Evolutionary conservation across 768 basidiomycete species (phyloP), one percentile per base, ranked within the genome.

Genomic region (Rhodosporidiobolus odoratus): DNA sequence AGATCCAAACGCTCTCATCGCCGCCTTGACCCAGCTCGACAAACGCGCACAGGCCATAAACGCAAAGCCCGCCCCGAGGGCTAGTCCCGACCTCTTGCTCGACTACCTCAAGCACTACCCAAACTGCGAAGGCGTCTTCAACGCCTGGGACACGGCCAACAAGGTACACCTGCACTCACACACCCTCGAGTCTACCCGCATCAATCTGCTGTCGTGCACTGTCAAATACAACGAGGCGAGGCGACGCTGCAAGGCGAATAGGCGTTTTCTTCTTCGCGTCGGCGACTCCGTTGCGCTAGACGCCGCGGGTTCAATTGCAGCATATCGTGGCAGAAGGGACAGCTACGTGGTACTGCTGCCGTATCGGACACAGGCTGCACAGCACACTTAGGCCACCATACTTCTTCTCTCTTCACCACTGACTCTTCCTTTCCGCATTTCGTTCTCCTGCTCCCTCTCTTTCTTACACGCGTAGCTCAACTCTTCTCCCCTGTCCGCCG

Each of bases 101-200:
- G 66, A 75, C 41, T 75, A 75, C 47, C 48, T 75, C 35, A 52
- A 61, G 57, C 58, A 62, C 32, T 38, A 71, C 40, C 69, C 73
- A 3, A 47, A 43, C 7, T 60, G 59, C 34, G 66, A 75, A 6
- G 69, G 70, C 27, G 61, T 75, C 43, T 75, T 75, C 34, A 41
- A 45, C 6, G 69, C 70, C 13, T 71, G 69, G 73, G 70, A 75
- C 52, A 47, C 54, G 6, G 73, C 73, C 16, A 68, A 71, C 69
- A 75, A 75, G 68, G 72, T 73, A 21, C 43, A 19, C 43, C 37
- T 53, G n/a, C n/a, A 32, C 9, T 7, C 6, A 45, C n/a, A 25
- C 15, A 25, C 45, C 16, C 25, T 61, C 27, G 8, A n/a, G n/a
- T n/a, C n/a, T n/a, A n/a, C n/a, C n/a, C n/a, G n/a, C n/a, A n/a